Percentiles rank a stretch among this genome's conserved stretches.
phyloP scores from a whole-genome alignment of 176 grass and related monocot species.

The Zoysia pacifica region DNA sequence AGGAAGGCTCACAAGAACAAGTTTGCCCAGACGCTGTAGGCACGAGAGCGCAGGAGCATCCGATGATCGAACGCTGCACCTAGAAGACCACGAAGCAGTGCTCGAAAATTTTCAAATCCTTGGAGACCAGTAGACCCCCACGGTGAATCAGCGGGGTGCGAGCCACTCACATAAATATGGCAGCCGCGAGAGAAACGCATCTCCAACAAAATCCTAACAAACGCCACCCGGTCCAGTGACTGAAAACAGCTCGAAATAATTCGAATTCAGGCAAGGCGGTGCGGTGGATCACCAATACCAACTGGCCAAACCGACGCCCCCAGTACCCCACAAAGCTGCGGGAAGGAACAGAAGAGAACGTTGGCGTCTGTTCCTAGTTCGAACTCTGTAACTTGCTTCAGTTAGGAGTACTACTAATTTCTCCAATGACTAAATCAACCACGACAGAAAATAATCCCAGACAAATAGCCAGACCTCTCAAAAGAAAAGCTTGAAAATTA shows the following conservation, averaged over 20 bases:
- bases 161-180: not conserved
- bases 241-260: not conserved
- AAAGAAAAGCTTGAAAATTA: not conserved
- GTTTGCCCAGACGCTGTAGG: not conserved
- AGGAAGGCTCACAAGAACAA: slow-evolving; percentile 10
- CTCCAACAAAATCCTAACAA: slow-evolving; percentile 26
- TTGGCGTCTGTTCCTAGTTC: not conserved
- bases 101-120: not conserved
- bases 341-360: not conserved
- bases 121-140: not conserved
- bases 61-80: not conserved
- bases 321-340: not conserved
- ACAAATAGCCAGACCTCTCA: not conserved
- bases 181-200: not conserved
- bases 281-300: slow-evolving; percentile 32
- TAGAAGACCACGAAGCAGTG: not conserved
- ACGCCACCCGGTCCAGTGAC: not conserved
- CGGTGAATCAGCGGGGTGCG: not conserved
- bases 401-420: not conserved
- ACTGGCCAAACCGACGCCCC: slow-evolving; percentile 16
- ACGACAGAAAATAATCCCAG: not conserved
- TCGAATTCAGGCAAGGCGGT: slow-evolving; percentile 6
- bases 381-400: not conserved
- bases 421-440: not conserved
- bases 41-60: not conserved